Conservation (phyloP, 352 stramenopile genomes). For the Phytophthora capsici region DNA sequence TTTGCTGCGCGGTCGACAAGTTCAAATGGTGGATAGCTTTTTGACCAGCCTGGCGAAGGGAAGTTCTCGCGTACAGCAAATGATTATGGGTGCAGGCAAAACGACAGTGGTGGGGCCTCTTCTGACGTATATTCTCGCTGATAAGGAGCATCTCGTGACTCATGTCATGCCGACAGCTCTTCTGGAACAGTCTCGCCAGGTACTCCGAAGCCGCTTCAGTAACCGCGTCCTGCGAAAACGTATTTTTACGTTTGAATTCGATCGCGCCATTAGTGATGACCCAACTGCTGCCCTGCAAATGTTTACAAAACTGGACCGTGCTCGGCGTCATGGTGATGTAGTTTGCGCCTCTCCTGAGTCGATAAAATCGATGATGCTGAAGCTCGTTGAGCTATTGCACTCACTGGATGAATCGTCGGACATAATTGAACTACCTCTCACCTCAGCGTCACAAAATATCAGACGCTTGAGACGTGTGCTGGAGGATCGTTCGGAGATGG, state of each 20-base stretch:
- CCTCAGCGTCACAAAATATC: conserved; percentile 74
- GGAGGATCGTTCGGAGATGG: conserved; percentile 87
- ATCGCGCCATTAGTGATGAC: conserved; percentile 93
- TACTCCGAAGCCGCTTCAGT: conserved; percentile 98
- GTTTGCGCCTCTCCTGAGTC: conserved; percentile 98
- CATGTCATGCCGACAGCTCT: conserved; percentile 99
- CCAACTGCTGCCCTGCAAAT: conserved; percentile 62
- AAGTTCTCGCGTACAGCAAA: conserved; percentile 93
- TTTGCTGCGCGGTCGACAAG: conserved; percentile 96
- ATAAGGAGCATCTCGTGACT: conserved; percentile 95
- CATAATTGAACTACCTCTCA: conserved; percentile 65
- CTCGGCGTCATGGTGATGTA: conserved; percentile 93
- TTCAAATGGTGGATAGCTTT: conserved; percentile 99
- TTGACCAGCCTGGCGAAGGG: conserved; percentile 85
- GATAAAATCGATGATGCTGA: conserved; percentile 99
- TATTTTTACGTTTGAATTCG: conserved; percentile 99
- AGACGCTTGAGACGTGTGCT: conserved; percentile 71
- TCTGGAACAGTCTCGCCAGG: conserved; percentile 97
- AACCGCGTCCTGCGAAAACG: conserved; percentile 96
- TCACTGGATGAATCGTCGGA: conserved; percentile 87
- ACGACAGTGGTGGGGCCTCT: conserved; percentile 99
- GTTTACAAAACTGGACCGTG: conserved; percentile 88
- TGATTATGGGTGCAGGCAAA: conserved; percentile 99
- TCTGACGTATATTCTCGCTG: conserved; percentile 97
- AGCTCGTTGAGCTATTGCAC: conserved; percentile 96